A percentile compares a stretch with the other conserved stretches of the same genome.
phyloP scores from a whole-genome alignment of 257 asterid species.

The Solanum dulcamara region DNA sequence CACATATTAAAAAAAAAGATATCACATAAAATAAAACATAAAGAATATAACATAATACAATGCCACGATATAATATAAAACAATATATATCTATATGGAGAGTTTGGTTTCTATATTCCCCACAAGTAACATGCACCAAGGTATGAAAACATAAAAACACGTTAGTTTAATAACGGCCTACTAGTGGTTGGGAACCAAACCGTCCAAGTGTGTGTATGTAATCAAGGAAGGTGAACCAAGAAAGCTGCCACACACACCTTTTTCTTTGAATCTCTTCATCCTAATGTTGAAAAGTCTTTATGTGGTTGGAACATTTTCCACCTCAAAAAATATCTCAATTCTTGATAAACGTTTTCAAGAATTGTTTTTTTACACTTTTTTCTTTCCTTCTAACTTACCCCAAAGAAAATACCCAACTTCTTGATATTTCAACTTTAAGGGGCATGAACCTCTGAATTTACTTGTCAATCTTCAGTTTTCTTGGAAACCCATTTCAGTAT shows the following conservation, averaged over 20 bases:
- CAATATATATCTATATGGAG: too few relatives aligned
- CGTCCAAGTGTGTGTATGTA: background rate
- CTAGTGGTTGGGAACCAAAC: background rate
- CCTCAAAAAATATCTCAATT: conserved; percentile 44
- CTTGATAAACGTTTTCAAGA: conserved; percentile 13
- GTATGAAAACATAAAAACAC: background rate
- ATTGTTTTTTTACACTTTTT: background rate
- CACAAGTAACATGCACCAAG: background rate
- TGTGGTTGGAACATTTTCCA: conserved; percentile 28
- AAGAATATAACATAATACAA: too few relatives aligned
- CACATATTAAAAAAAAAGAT: too few relatives aligned
- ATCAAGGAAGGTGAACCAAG: background rate
- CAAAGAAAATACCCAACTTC: background rate
- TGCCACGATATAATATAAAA: too few relatives aligned
- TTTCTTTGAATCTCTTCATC: background rate
- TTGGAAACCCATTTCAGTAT: conserved; percentile 14
- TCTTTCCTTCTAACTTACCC: background rate
- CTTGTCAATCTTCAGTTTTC: conserved; percentile 17
- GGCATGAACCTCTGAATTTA: conserved; percentile 10
- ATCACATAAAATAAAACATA: too few relatives aligned
- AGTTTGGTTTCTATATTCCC: background rate
- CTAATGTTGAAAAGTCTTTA: background rate
- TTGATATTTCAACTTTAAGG: conserved; percentile 11
- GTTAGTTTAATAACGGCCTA: background rate
- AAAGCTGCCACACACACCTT: background rate